These are phyloP conservation scores for Eragrostis nindensis DNA, from an alignment of 176 grass and related monocot genomes.

Conservation along the genomic window DNA sequence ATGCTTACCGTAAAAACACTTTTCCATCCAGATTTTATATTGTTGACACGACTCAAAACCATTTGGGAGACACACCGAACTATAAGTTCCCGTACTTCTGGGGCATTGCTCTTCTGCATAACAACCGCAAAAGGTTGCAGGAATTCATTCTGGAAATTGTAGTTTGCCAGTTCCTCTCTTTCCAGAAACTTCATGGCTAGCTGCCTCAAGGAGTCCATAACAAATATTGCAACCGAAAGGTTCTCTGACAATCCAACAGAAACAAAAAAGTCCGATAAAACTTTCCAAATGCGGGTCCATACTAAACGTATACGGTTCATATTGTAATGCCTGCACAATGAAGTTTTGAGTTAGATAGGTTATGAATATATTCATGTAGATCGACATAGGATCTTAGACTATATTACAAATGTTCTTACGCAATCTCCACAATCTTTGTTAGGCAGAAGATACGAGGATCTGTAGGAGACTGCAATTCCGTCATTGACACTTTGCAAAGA, in stretches of 20 bases:
- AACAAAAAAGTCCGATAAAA: constrained; percentile 94
- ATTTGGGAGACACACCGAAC: constrained; percentile 97
- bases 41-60: constrained; percentile 94
- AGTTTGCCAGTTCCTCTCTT: constrained; percentile 95
- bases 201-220: constrained; percentile 98
- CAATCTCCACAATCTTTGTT: constrained; percentile 99
- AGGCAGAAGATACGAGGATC: constrained; percentile 97
- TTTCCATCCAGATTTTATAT: constrained; percentile 99
- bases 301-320: constrained; percentile 96
- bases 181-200: constrained; percentile 98
- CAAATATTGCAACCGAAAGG: constrained; percentile 97
- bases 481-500: constrained; percentile 95
- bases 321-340: constrained; percentile 92
- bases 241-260: constrained; percentile 91
- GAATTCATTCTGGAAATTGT: constrained; percentile 99
- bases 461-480: constrained; percentile 88
- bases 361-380: constrained; percentile 20
- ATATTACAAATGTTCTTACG: constrained; percentile 71
- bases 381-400: constrained; percentile 23
- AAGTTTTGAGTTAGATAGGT: constrained; percentile 30
- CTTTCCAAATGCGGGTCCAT: constrained; percentile 97
- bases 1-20: constrained; percentile 86
- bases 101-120: constrained; percentile 94
- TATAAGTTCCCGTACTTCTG: constrained; percentile 88
- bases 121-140: constrained; percentile 92